A percentile compares a stretch with the other conserved stretches of the same genome.
phyloP scores from a whole-genome alignment of 2,329 filamentous ascomycete species.

The Neonectria punicea region DNA sequence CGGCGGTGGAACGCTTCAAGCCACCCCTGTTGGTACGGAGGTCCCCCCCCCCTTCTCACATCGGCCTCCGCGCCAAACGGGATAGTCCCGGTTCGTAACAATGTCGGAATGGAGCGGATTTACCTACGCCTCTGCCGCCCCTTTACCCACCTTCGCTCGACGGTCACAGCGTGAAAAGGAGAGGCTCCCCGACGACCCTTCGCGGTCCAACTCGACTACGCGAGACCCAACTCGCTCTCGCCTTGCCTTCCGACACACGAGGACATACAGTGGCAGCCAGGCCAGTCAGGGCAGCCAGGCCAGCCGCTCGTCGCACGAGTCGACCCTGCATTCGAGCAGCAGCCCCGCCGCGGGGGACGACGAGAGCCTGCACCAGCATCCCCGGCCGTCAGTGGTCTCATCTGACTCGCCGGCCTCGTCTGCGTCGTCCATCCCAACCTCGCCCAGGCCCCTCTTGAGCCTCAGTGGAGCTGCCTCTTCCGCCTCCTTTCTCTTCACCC shows the following conservation, averaged over 20 bases:
- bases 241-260: slow-evolving; percentile 36
- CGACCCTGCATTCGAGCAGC: slow-evolving; percentile 42
- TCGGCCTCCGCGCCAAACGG: slow-evolving; percentile 41
- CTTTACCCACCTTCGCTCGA: slow-evolving; percentile 44
- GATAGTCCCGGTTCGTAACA: slow-evolving; percentile 39
- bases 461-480: slow-evolving; percentile 14
- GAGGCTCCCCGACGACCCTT: slow-evolving; percentile 38
- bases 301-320: slow-evolving; percentile 43
- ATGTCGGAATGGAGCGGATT: slow-evolving; percentile 48
- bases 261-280: slow-evolving; percentile 43
- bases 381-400: slow-evolving; percentile 32
- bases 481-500: slow-evolving; percentile 38
- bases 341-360: slow-evolving; percentile 44
- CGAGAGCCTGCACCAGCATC: slow-evolving; percentile 31
- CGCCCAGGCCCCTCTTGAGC: slow-evolving; percentile 32
- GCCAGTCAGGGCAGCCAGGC: slow-evolving; percentile 41
- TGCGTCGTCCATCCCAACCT: slow-evolving; percentile 25
- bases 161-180: slow-evolving; percentile 43
- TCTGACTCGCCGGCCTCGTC: slow-evolving; percentile 39
- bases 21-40: slow-evolving; percentile 35
- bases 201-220: slow-evolving; percentile 31
- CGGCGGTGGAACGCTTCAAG: slow-evolving; percentile 37
- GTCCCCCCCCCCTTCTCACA: slow-evolving; percentile 8
- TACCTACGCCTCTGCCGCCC: slow-evolving; percentile 44
- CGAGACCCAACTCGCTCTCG: slow-evolving; percentile 34